Percentiles rank a stretch among this genome's conserved stretches.
Evolutionary conservation across 805 yeast species (phyloP).

Genomic region (Kodamaea hsintzibuensis): DNA sequence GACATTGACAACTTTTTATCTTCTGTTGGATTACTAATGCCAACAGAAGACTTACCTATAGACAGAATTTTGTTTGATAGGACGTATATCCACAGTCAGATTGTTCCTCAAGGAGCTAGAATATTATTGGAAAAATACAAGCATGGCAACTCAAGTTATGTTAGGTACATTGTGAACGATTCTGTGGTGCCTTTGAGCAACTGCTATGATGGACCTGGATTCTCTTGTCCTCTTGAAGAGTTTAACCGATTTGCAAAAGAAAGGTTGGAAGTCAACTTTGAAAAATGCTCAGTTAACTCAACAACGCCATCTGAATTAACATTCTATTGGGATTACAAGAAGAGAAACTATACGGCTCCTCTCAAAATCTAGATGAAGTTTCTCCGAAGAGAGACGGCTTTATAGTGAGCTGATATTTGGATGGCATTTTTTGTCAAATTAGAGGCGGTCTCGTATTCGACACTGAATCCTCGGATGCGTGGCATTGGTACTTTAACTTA

Average conservation of each 20-base stretch:
- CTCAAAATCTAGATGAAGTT: conserved; percentile 3
- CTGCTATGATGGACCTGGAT: conserved; percentile 44
- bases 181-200: conserved; percentile 38
- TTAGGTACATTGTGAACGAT: conserved; percentile 41
- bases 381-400: too few relatives aligned
- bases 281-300: conserved; percentile 28
- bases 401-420: too few relatives aligned
- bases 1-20: conserved; percentile 61
- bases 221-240: conserved; percentile 40
- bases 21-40: conserved; percentile 59
- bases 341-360: conserved; percentile 24
- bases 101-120: conserved; percentile 45
- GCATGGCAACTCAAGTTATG: conserved; percentile 32
- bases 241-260: conserved; percentile 30
- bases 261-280: conserved; percentile 28
- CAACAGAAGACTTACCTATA: conserved; percentile 44
- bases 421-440: too few relatives aligned
- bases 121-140: conserved; percentile 37
- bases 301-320: conserved; percentile 22
- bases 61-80: conserved; percentile 48
- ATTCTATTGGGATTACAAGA: conserved; percentile 44
- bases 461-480: too few relatives aligned
- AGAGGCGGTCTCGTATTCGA: too few relatives aligned
- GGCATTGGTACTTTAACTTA: too few relatives aligned
- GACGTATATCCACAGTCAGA: conserved; percentile 43